Percentiles rank a stretch among this genome's conserved stretches.
Conservation (phyloP, 2,329 filamentous ascomycete species). For the Leptoxyphium fumago region DNA sequence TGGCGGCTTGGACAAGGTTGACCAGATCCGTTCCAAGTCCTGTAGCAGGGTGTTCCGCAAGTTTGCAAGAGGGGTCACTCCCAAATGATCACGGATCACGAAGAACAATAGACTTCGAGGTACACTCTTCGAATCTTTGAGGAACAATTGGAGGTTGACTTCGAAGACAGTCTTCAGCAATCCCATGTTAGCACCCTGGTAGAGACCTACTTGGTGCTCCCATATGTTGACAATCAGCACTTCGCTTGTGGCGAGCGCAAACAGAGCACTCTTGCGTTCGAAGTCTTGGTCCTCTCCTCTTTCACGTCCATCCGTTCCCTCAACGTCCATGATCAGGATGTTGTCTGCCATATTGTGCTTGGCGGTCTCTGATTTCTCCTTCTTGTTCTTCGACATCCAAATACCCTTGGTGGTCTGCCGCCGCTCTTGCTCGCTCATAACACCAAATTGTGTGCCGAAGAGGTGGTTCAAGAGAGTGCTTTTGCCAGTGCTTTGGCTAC, state of each 20-base stretch:
- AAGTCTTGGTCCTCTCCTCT: slow-evolving; percentile 97
- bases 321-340: slow-evolving; percentile 97
- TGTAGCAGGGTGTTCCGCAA: slow-evolving; percentile 80
- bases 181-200: slow-evolving; percentile 98
- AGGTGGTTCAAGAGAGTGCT: slow-evolving; percentile 92
- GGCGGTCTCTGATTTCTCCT: slow-evolving; percentile 32
- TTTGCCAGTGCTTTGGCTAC: slow-evolving; percentile 96
- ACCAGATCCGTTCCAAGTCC: slow-evolving; percentile 85
- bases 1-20: slow-evolving; percentile 75
- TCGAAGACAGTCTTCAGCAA: slow-evolving; percentile 97
- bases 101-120: slow-evolving; percentile 92
- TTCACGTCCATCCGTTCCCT: slow-evolving; percentile 92
- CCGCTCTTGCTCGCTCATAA: slow-evolving; percentile 91
- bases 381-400: slow-evolving; percentile 98
- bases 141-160: slow-evolving; percentile 90
- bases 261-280: slow-evolving; percentile 93
- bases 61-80: slow-evolving; percentile 78
- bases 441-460: slow-evolving; percentile 89
- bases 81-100: slow-evolving; percentile 93
- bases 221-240: slow-evolving; percentile 98
- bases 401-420: slow-evolving; percentile 98
- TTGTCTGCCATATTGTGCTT: slow-evolving; percentile 71
- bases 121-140: slow-evolving; percentile 87
- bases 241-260: slow-evolving; percentile 92
- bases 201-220: slow-evolving; percentile 96